Base-by-base conservation (phyloP, 2,329 filamentous ascomycete genomes). In the Lasiodiplodia sp. region DNA sequence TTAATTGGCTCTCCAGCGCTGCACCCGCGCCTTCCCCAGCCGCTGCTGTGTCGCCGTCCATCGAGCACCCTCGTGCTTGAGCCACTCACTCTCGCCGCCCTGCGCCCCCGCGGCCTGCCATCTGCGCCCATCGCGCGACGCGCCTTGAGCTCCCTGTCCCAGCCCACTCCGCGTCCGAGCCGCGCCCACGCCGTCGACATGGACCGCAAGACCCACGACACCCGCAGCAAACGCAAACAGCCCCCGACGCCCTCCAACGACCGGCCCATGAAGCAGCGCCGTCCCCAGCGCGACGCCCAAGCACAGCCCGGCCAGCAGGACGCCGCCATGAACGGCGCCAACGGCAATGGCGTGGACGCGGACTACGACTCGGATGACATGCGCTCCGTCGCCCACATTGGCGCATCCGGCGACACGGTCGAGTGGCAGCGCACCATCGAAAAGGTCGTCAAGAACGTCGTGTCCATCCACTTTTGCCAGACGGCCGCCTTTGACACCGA, bases 401-500 rank as follows among this genome's bases (percentile, higher is more conserved):
- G 76, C 85, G 73, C 83, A 77, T 66, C 83, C 83, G 71, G 82
- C 58, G 91, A 93, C 74, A 92, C 91, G 2, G 89, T 89, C 28
- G 94, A 97, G 82, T 99, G 96, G 96, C 95, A 98, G 81, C 92
- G 90, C 63, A 97, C 94, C 0, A 97, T 98, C 70, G 94, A 97
- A 80, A 91, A 89, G 70, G 96, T 99, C 3, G 94, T 99, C 66
- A 90, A 91, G 78, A 97, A 94, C 74, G 96, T 98, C 21, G 96
- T 99, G 62, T 97, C 95, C n/a, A 98, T 99, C 75, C 92, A 97
- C 73, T 99, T 99, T 83, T 98, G 95, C 79, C 94, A 97, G 85
- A 97, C 96, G 0, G 97, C 93, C 79, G 94, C 95, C 28, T 99
- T 99, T 79, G 96, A 99, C 79, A 98, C 96, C n/a, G 96, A 99